phyloP scores from a whole-genome alignment of 73 alveolate species.

The Symbiodinium natans region DNA sequence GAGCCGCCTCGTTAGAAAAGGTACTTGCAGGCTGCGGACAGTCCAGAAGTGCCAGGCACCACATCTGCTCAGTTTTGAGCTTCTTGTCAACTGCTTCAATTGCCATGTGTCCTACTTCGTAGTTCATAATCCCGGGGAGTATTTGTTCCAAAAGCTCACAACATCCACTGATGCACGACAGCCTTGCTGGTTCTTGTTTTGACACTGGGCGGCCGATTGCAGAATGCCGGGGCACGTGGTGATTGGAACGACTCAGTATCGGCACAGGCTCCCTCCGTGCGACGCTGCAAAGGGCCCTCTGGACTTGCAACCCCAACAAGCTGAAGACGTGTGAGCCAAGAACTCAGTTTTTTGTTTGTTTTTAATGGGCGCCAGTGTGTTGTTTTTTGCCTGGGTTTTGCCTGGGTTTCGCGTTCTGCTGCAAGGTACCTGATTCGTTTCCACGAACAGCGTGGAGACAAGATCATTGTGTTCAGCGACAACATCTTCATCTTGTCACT shows the following conservation, averaged over 20 bases:
- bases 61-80: too few species aligned
- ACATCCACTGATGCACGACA: too few species aligned
- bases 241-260: too few species aligned
- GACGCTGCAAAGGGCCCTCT: conserved; percentile 43
- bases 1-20: too few species aligned
- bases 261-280: conserved; percentile 57
- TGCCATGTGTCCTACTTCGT: too few species aligned
- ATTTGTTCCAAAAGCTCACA: too few species aligned
- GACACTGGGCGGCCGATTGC: too few species aligned
- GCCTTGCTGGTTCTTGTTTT: too few species aligned
- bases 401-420: neutral
- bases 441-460: conserved; percentile 98
- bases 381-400: neutral
- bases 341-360: neutral
- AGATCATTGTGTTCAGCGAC: conserved; percentile 98
- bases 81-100: too few species aligned
- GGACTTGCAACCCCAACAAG: conserved; percentile 93
- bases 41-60: conserved; percentile 81
- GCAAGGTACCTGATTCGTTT: conserved; percentile 23
- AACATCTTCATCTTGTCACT: conserved; percentile 96
- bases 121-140: too few species aligned
- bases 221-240: too few species aligned
- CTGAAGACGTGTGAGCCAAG: conserved; percentile 89
- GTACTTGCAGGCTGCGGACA: conserved; percentile 61
- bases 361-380: neutral